phyloP scores from a whole-genome alignment of 805 yeast genomes.

The Saccharomycopsis fodiens region DNA sequence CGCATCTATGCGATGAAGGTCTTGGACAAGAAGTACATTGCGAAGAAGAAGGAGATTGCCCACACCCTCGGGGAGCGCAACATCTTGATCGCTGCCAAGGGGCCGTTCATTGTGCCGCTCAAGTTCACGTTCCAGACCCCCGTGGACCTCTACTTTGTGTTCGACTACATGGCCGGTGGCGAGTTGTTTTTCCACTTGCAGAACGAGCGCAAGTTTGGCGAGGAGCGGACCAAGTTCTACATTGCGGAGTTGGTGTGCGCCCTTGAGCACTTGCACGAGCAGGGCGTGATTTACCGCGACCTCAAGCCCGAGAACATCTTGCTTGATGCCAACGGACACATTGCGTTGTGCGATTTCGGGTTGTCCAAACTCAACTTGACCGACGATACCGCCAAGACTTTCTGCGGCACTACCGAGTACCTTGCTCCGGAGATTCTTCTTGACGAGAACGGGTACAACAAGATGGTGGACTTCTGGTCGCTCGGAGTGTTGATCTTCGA shows the following conservation, averaged over 20 bases:
- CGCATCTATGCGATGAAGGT: constrained; percentile 98
- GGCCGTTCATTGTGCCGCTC: constrained; percentile 92
- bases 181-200: constrained; percentile 96
- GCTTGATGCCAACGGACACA: constrained; percentile 94
- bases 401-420: constrained; percentile 98
- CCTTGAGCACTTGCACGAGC: constrained; percentile 88
- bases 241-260: constrained; percentile 94
- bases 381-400: constrained; percentile 87
- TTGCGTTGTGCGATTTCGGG: constrained; percentile 96
- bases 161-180: constrained; percentile 98
- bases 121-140: constrained; percentile 97
- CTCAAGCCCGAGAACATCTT: constrained; percentile 94
- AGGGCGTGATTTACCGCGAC: constrained; percentile 94
- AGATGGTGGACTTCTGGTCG: constrained; percentile 99
- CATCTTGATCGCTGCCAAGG: constrained; percentile 85
- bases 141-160: constrained; percentile 82
- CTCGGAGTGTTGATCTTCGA: constrained; percentile 93
- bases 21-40: constrained; percentile 87
- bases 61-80: constrained; percentile 97
- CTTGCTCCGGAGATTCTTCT: constrained; percentile 93
- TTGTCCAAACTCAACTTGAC: constrained; percentile 87
- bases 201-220: constrained; percentile 89
- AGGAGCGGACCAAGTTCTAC: constrained; percentile 91
- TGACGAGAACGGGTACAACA: constrained; percentile 94
- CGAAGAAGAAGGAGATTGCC: constrained; percentile 94